Conservation (phyloP, 768 basidiomycete genomes). For the Infundibulicybe gibba region DNA sequence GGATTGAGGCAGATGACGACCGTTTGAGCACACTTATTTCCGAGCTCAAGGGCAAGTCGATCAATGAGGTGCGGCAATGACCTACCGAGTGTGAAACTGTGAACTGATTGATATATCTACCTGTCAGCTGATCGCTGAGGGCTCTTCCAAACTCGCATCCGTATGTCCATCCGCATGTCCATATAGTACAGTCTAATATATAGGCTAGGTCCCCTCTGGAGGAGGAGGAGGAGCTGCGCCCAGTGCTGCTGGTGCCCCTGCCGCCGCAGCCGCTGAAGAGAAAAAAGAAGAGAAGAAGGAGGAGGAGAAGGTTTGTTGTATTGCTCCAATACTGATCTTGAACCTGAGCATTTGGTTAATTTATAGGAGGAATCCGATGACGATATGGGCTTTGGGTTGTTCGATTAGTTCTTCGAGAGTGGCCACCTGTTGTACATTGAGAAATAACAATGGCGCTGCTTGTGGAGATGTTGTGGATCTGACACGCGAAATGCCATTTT, state of each 20-base stretch:
- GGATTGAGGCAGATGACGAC: conserved; percentile 83
- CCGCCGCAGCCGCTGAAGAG: conserved; percentile 63
- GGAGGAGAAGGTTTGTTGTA: conserved; percentile 72
- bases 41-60: conserved; percentile 88
- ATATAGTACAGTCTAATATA: conserved; percentile 1
- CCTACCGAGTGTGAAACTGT: neutral
- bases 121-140: conserved; percentile 83
- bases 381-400: conserved; percentile 99
- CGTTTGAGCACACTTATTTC: conserved; percentile 80
- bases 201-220: conserved; percentile 80
- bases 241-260: conserved; percentile 46
- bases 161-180: conserved; percentile 38
- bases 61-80: conserved; percentile 59
- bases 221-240: conserved; percentile 58
- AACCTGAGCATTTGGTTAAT: neutral
- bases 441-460: too few species aligned
- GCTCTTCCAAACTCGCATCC: conserved; percentile 90
- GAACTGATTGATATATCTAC: conserved; percentile 6
- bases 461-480: too few species aligned
- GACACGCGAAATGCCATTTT: too few species aligned
- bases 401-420: conserved; percentile 59
- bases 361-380: conserved; percentile 90
- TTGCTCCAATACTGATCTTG: conserved; percentile 11
- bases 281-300: conserved; percentile 88
- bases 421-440: too few species aligned